Evolutionary conservation across 2,329 filamentous ascomycete species (phyloP).

Genomic region (Diaporthe longicolla): DNA sequence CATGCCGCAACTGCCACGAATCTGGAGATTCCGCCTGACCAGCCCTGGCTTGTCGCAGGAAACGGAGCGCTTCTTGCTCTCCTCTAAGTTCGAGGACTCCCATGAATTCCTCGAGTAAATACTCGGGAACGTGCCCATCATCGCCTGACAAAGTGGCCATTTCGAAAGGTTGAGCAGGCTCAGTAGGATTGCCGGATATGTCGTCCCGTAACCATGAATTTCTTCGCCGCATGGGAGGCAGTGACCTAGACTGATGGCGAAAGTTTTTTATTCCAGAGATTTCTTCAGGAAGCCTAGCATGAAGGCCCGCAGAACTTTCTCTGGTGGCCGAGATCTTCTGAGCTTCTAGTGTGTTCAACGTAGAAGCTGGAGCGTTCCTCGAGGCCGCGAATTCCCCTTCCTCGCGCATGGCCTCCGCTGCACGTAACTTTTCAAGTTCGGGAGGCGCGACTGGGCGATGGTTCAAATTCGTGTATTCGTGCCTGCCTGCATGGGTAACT

Average conservation of each 20-base stretch:
- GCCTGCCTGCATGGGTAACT: neutral
- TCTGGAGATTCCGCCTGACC: neutral
- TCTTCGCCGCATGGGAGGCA: neutral
- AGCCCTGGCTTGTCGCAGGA: neutral
- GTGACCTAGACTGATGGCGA: neutral
- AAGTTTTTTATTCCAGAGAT: neutral
- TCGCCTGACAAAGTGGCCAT: neutral
- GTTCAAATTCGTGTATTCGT: neutral
- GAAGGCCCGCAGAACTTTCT: neutral
- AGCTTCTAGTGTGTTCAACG: neutral
- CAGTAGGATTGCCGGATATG: too few species aligned
- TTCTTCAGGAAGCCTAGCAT: neutral
- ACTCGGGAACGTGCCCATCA: constrained; percentile 28
- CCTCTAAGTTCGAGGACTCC: neutral
- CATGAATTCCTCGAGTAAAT: constrained; percentile 25
- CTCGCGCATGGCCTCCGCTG: too few species aligned
- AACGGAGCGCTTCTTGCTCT: constrained; percentile 10
- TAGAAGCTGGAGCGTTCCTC: neutral
- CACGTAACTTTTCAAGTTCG: too few species aligned
- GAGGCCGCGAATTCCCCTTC: too few species aligned
- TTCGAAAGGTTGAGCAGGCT: neutral
- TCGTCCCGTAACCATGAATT: neutral
- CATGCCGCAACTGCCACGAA: neutral
- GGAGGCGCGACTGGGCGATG: too few species aligned
- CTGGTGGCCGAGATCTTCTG: neutral